Evolutionary conservation across 805 yeast genomes (phyloP).

Genomic region (Sungouiella thailandica): DNA sequence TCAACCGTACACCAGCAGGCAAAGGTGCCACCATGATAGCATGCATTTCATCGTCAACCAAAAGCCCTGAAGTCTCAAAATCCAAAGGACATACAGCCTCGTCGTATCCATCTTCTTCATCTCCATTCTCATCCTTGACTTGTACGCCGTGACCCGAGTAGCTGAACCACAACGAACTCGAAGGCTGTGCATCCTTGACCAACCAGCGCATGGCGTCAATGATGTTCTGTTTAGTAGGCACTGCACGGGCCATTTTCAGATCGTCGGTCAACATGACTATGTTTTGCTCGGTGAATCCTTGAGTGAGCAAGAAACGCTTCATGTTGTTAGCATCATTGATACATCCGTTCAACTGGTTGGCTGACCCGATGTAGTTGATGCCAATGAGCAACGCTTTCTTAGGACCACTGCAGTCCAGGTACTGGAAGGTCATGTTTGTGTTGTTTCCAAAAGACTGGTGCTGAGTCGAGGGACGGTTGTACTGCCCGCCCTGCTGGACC

Average conservation of each 20-base stretch:
- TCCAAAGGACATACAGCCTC: slow-evolving; percentile 36
- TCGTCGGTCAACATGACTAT: slow-evolving; percentile 61
- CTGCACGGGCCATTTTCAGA: too few relatives aligned
- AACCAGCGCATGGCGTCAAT: slow-evolving; percentile 38
- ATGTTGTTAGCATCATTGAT: slow-evolving; percentile 71
- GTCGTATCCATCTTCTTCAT: slow-evolving; percentile 33
- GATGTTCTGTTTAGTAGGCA: slow-evolving; percentile 31
- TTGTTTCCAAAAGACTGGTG: slow-evolving; percentile 36
- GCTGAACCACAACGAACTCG: slow-evolving; percentile 36
- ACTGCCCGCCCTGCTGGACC: too few relatives aligned
- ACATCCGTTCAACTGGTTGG: slow-evolving; percentile 65
- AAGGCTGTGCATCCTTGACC: slow-evolving; percentile 32
- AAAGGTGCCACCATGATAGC: slow-evolving; percentile 33
- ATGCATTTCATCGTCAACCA: slow-evolving; percentile 37
- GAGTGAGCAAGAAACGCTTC: slow-evolving; percentile 33
- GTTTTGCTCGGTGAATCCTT: slow-evolving; percentile 49
- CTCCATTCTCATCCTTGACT: slow-evolving; percentile 33
- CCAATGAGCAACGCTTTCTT: slow-evolving; percentile 76
- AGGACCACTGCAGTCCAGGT: slow-evolving; percentile 66
- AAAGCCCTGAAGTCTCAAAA: slow-evolving; percentile 27
- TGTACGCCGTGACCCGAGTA: slow-evolving; percentile 38
- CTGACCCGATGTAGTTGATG: slow-evolving; percentile 66
- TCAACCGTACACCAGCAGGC: slow-evolving; percentile 34
- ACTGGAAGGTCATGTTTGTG: slow-evolving; percentile 40
- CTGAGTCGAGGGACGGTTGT: slow-evolving; percentile 23